phyloP scores from a whole-genome alignment of 2,329 filamentous ascomycete genomes.

The Akanthomyces muscarius region DNA sequence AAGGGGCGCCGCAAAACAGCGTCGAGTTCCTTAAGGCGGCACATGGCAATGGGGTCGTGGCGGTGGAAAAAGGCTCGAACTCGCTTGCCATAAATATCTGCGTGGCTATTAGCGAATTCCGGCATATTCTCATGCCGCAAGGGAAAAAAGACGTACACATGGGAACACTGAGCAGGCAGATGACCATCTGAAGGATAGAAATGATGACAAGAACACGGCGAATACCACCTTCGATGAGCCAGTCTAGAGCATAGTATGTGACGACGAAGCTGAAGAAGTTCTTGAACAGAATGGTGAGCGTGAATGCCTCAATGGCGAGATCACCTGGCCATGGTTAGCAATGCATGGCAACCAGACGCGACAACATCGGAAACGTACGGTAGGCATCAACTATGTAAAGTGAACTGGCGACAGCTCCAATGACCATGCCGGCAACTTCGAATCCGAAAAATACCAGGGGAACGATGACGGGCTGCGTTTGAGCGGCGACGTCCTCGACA shows the following conservation, averaged over 20 bases:
- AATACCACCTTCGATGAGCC: slow-evolving; percentile 65
- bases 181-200: slow-evolving; percentile 67
- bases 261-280: slow-evolving; percentile 87
- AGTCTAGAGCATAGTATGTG: slow-evolving; percentile 80
- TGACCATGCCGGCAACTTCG: slow-evolving; percentile 85
- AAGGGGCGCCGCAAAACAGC: slow-evolving; percentile 4
- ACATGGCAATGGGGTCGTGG: slow-evolving; percentile 60
- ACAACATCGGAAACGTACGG: slow-evolving; percentile 50
- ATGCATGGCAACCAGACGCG: neutral
- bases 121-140: no score
- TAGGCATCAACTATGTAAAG: slow-evolving; percentile 93
- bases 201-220: slow-evolving; percentile 63
- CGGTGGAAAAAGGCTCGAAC: slow-evolving; percentile 70
- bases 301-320: slow-evolving; percentile 82
- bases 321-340: slow-evolving; percentile 49
- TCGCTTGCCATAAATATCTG: slow-evolving; percentile 75
- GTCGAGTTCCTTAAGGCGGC: slow-evolving; percentile 25
- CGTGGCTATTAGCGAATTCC: slow-evolving; percentile 11
- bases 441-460: slow-evolving; percentile 80
- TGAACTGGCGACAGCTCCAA: slow-evolving; percentile 79
- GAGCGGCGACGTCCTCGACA: slow-evolving; percentile 50
- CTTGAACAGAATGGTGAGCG: slow-evolving; percentile 87
- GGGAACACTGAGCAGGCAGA: slow-evolving; percentile 72
- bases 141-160: slow-evolving; percentile 60
- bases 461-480: slow-evolving; percentile 64